A percentile compares a stretch with the other conserved stretches of the same genome.
These are phyloP conservation scores for Coemansia sp. DNA, from an alignment of 192 early-diverging fungal genomes.

Conservation along the genomic window DNA sequence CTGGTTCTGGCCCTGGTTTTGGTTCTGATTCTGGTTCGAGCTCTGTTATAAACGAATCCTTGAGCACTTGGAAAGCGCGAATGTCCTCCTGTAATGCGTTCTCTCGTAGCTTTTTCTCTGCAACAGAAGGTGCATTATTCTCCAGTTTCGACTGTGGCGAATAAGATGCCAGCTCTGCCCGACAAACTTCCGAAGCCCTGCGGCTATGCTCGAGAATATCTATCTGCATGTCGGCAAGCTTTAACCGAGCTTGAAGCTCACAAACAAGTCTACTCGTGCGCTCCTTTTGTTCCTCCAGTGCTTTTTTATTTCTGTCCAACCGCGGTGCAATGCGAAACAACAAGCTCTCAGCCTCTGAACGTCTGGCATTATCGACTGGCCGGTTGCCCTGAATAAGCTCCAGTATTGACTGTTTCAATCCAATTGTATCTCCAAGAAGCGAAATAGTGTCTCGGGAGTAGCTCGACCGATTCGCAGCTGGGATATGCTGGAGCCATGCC, in stretches of 20 bases:
- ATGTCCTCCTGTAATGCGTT: conserved; percentile 13
- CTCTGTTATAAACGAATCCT: background rate
- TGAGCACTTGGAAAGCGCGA: conserved; percentile 12
- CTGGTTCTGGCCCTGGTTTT: background rate
- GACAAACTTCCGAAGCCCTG: background rate
- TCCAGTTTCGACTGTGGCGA: background rate
- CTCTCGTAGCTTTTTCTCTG: background rate
- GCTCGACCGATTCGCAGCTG: background rate
- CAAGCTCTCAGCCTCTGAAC: background rate
- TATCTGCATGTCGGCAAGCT: conserved; percentile 19
- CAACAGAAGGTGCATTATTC: background rate
- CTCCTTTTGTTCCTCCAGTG: conserved; percentile 5
- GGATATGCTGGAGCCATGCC: background rate
- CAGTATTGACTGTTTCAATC: conserved; percentile 9
- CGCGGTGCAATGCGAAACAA: background rate
- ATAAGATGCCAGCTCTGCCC: background rate
- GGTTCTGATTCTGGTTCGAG: background rate
- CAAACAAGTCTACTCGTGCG: background rate
- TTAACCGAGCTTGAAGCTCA: conserved; percentile 16
- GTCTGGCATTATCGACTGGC: background rate
- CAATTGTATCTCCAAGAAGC: conserved; percentile 7
- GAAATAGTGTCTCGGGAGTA: too few species aligned
- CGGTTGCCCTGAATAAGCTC: background rate
- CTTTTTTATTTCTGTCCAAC: background rate
- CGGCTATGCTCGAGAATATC: conserved; percentile 6